phyloP scores from a whole-genome alignment of 495 filamentous ascomycete genomes.

The Podospora conica region DNA sequence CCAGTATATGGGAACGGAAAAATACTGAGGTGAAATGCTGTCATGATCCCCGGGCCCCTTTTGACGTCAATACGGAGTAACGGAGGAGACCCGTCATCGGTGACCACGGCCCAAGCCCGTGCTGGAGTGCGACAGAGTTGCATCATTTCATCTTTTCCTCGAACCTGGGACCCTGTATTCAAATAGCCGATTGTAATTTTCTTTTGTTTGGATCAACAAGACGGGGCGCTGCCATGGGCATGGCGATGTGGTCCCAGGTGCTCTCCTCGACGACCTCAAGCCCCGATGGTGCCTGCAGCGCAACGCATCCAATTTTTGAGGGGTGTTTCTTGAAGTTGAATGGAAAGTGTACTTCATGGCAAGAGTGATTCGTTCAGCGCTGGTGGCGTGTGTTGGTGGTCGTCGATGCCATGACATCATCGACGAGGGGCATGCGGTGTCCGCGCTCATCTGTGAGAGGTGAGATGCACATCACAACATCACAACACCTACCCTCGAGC shows the following conservation, averaged over 20 bases:
- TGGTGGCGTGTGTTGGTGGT: neutral
- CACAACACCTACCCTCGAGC: neutral
- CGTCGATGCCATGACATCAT: neutral
- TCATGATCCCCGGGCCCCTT: neutral
- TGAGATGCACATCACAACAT: neutral
- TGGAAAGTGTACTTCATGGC: too few species aligned
- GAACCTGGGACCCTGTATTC: neutral
- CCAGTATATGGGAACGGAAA: neutral
- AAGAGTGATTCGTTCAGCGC: neutral
- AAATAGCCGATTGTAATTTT: neutral
- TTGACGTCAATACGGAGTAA: too few species aligned
- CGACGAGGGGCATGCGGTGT: neutral
- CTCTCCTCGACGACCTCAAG: neutral
- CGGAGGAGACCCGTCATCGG: neutral
- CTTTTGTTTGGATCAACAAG: neutral
- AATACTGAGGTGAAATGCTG: neutral
- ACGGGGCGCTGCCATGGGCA: neutral
- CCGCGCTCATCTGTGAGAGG: neutral
- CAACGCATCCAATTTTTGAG: neutral
- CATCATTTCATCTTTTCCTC: neutral
- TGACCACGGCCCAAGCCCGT: neutral
- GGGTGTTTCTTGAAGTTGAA: too few species aligned
- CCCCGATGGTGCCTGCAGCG: neutral
- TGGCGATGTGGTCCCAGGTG: too few species aligned
- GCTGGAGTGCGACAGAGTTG: neutral